Evolutionary conservation across 148 eudicot species (phyloP).

Genomic region (Rheum nobile): DNA sequence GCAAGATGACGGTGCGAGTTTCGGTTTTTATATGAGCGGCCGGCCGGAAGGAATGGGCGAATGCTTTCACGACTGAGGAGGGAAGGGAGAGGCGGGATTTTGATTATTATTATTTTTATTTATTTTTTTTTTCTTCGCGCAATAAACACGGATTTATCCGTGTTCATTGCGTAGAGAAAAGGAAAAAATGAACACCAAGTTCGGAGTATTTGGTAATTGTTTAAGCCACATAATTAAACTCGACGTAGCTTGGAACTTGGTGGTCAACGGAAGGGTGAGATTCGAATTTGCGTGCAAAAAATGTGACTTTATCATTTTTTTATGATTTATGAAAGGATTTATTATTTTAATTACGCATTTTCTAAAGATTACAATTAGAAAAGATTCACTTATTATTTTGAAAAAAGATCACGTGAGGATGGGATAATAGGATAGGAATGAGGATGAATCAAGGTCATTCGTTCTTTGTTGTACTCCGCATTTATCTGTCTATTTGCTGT

Average conservation of each 20-base stretch:
- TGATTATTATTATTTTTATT: background rate
- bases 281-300: background rate
- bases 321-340: background rate
- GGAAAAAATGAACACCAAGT: too few species aligned
- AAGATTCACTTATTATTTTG: too few species aligned
- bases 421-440: too few species aligned
- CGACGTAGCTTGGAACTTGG: background rate
- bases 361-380: too few species aligned
- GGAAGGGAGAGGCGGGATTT: conserved; percentile 1
- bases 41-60: background rate
- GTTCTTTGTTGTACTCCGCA: too few species aligned
- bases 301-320: background rate
- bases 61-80: background rate
- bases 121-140: background rate
- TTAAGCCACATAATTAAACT: background rate
- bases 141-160: background rate
- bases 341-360: too few species aligned
- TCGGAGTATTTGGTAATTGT: too few species aligned
- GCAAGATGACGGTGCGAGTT: background rate
- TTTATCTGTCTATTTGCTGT: too few species aligned
- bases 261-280: background rate
- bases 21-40: background rate
- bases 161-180: too few species aligned
- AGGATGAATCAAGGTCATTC: too few species aligned
- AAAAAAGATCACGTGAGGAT: too few species aligned